Base-by-base conservation (phyloP, 192 early-diverging fungal genomes). In the Backusella parvicylindrica region DNA sequence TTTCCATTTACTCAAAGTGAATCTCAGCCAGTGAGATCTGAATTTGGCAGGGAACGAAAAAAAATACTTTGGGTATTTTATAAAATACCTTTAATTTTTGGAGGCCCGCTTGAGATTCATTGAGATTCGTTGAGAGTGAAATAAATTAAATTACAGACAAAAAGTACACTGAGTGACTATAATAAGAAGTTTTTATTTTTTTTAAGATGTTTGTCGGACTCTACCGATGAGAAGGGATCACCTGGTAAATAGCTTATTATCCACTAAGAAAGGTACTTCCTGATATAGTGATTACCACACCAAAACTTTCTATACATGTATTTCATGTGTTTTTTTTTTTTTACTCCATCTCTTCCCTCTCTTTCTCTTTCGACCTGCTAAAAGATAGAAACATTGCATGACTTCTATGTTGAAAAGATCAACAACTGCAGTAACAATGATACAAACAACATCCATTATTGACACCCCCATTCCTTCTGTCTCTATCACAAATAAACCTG, bases 401-500 rank as follows among this genome's bases (percentile, higher is more conserved):
- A 64, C 53, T 72, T 65, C 50, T 75, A 77, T 70, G 70, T 82
- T 78, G 28, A 77, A 82, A 60, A 73, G 76, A 71, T 76, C 82
- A 43, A 67, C 81, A 71, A 38, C 53, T 35, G 32, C 68, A 66
- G 71, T 63, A 26, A 41, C 50, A 50, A 71, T 56, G 71, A 71
- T 68, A 26, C 75, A 68, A 31, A 64, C 70, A 47, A 56, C 64
- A 60, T 60, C 63, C 13, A 56, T 56, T 18, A 77, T 82, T 30
- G 79, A 80, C 18, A 64, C 74, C 0, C 79, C 78, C n/a, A 64
- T 68, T 31, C 79, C 84, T 18, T 81, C 79, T 6, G 38, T 64
- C 12, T 69, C 74, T 26, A 82, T 77, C 36, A 76, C 77, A 13
- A 82, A 84, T 49, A 68, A 82, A 64, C 83, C 82, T 41, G 56